Percentiles rank a stretch among this genome's conserved stretches.
phyloP scores from a whole-genome alignment of 257 asterid genomes.

The Petunia axillaris region DNA sequence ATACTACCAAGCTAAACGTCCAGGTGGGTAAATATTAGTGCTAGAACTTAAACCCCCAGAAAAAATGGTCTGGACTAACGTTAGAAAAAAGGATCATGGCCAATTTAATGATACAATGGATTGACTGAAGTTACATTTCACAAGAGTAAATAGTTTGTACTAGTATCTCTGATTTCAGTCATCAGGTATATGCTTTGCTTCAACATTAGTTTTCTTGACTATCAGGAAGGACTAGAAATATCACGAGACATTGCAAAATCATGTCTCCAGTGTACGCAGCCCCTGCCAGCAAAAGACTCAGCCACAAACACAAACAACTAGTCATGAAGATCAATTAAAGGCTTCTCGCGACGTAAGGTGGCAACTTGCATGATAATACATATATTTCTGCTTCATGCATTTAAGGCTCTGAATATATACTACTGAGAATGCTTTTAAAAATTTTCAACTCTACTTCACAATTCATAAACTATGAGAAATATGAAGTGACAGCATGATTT shows the following conservation, averaged over 20 bases:
- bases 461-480: too few species aligned
- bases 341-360: conserved; percentile 99
- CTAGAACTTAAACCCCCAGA: too few species aligned
- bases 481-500: not conserved
- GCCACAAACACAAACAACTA: conserved; percentile 40
- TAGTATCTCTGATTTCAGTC: not conserved
- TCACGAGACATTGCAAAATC: conserved; percentile 49
- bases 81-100: not conserved
- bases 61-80: not conserved
- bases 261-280: conserved; percentile 23
- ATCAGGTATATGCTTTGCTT: not conserved
- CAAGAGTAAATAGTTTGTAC: not conserved
- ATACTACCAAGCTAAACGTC: too few species aligned
- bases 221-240: conserved; percentile 72
- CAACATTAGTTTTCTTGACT: conserved; percentile 11
- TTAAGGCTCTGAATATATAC: conserved; percentile 13
- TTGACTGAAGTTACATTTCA: conserved; percentile 9
- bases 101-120: not conserved
- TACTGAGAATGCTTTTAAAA: not conserved
- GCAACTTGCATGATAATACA: conserved; percentile 42
- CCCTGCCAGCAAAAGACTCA: conserved; percentile 38
- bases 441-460: not conserved
- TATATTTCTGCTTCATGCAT: conserved; percentile 19
- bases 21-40: too few species aligned
- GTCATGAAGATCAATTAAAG: conserved; percentile 80